Evolutionary conservation across 2,329 filamentous ascomycete genomes (phyloP).

Genomic region (Colletotrichum sublineola): DNA sequence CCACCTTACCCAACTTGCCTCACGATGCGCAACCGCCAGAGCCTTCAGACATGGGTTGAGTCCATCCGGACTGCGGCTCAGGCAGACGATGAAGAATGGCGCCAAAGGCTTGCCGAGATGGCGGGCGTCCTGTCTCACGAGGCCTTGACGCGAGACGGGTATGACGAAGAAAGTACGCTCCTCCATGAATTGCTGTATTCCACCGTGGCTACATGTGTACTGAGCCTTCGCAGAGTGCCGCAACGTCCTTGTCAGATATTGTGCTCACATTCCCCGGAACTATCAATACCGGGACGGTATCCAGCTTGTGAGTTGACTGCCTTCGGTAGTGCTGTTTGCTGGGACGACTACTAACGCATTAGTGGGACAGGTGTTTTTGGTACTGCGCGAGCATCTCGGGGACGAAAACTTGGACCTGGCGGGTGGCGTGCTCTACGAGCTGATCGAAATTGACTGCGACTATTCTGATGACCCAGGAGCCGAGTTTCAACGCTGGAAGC

Average conservation of each 20-base stretch:
- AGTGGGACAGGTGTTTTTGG: slow-evolving; percentile 54
- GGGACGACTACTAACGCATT: not conserved
- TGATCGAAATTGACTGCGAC: slow-evolving; percentile 61
- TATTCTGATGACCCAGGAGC: slow-evolving; percentile 60
- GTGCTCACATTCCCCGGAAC: slow-evolving; percentile 59
- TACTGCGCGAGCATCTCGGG: slow-evolving; percentile 59
- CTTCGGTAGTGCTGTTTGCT: not conserved
- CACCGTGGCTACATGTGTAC: not conserved
- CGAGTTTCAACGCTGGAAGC: slow-evolving; percentile 61
- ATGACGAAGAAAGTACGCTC: slow-evolving; percentile 38
- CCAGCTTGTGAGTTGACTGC: slow-evolving; percentile 51
- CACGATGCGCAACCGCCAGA: slow-evolving; percentile 31
- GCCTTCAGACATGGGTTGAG: slow-evolving; percentile 36
- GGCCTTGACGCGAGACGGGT: slow-evolving; percentile 24
- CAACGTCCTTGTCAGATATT: slow-evolving; percentile 59
- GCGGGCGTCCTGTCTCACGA: slow-evolving; percentile 10
- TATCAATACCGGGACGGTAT: slow-evolving; percentile 61
- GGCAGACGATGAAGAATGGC: slow-evolving; percentile 19
- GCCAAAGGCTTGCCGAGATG: slow-evolving; percentile 17
- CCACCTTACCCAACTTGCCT: no score
- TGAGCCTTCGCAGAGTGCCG: slow-evolving; percentile 54
- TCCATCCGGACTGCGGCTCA: slow-evolving; percentile 23
- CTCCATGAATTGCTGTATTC: not conserved
- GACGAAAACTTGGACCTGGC: slow-evolving; percentile 60
- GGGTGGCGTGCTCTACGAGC: slow-evolving; percentile 60